Evolutionary conservation across 805 yeast species (phyloP).

Genomic region (Saccharomycopsis vini): DNA sequence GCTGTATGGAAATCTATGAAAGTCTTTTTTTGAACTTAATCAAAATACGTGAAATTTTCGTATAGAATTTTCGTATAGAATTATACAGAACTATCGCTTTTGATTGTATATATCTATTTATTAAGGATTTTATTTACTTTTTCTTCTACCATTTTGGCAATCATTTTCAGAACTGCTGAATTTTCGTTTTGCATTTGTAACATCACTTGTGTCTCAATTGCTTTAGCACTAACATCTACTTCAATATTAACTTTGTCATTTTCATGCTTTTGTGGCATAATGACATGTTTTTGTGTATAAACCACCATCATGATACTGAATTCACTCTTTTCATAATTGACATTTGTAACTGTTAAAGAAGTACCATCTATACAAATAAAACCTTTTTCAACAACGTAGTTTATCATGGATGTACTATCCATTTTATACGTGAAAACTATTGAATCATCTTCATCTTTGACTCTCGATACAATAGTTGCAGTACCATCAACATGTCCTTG

Average conservation of each 20-base stretch:
- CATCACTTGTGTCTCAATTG: slow-evolving; percentile 78
- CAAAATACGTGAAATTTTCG: no score
- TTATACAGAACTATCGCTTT: no score
- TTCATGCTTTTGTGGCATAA: slow-evolving; percentile 52
- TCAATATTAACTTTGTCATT: slow-evolving; percentile 79
- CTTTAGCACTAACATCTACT: slow-evolving; percentile 90
- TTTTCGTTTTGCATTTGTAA: slow-evolving; percentile 29
- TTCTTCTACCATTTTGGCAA: slow-evolving; percentile 39
- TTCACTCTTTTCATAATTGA: slow-evolving; percentile 44
- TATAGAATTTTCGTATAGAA: no score
- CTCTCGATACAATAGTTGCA: slow-evolving; percentile 49
- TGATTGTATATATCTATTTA: no score
- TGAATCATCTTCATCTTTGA: slow-evolving; percentile 66
- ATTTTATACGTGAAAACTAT: slow-evolving; percentile 65
- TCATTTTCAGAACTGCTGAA: slow-evolving; percentile 40
- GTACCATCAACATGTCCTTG: slow-evolving; percentile 96
- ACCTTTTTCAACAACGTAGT: slow-evolving; percentile 90
- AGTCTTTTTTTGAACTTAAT: no score
- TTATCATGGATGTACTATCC: slow-evolving; percentile 25
- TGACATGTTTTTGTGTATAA: slow-evolving; percentile 78
- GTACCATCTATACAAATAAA: slow-evolving; percentile 91
- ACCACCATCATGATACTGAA: slow-evolving; percentile 88
- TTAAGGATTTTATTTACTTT: slow-evolving; percentile 24
- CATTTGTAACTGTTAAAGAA: slow-evolving; percentile 78
- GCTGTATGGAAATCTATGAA: no score